These are phyloP conservation scores for Multifurca ochricompacta DNA, from an alignment of 768 basidiomycete species.

Conservation along the genomic window DNA sequence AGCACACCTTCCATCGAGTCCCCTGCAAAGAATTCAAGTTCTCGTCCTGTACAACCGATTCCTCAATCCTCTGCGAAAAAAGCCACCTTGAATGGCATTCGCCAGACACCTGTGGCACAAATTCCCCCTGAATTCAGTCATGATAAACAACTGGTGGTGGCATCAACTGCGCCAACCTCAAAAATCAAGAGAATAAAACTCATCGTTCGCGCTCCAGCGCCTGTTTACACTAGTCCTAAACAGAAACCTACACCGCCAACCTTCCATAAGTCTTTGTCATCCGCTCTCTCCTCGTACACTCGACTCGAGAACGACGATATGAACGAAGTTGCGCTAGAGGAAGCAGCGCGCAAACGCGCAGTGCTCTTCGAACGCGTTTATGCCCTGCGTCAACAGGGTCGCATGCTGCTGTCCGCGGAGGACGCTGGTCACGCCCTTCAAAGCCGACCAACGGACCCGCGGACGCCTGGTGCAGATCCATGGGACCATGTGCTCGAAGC, in stretches of 20 bases:
- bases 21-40: background rate
- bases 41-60: background rate
- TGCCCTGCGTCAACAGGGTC: constrained; percentile 39
- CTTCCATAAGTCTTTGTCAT: constrained; percentile 45
- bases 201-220: constrained; percentile 58
- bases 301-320: constrained; percentile 45
- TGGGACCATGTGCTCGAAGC: constrained; percentile 57
- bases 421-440: constrained; percentile 23
- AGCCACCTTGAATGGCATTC: constrained; percentile 5
- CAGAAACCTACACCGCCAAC: constrained; percentile 54
- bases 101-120: background rate
- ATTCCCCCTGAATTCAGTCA: background rate
- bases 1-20: background rate
- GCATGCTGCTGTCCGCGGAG: constrained; percentile 35
- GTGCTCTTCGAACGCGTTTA: constrained; percentile 37
- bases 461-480: constrained; percentile 32
- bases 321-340: constrained; percentile 32
- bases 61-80: background rate
- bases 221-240: constrained; percentile 51
- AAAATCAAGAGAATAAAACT: constrained; percentile 57
- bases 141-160: background rate
- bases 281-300: constrained; percentile 57
- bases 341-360: constrained; percentile 37
- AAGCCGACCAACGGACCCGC: constrained; percentile 14
- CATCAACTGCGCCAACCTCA: constrained; percentile 22